Percentiles rank a stretch among this genome's conserved stretches.
These are phyloP conservation scores for Onygenales sp. DNA, from an alignment of 2,329 filamentous ascomycete species.

Conservation along the genomic window DNA sequence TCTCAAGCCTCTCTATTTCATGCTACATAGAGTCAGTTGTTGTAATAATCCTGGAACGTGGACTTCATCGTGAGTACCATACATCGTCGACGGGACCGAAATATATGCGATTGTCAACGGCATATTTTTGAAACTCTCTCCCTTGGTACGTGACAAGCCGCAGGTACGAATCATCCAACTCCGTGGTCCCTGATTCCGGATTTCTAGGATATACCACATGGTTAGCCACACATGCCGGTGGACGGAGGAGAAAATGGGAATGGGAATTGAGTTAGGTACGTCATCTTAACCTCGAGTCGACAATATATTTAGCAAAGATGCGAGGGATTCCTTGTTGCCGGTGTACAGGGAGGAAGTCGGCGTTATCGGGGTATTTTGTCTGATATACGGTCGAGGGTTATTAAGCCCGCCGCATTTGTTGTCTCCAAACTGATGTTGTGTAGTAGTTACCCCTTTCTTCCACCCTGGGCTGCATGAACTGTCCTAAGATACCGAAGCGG, in stretches of 20 bases:
- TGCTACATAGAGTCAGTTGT: slow-evolving; percentile 39
- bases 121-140: slow-evolving; percentile 58
- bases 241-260: not conserved
- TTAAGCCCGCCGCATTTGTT: no score
- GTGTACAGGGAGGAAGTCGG: no score
- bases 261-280: not conserved
- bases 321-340: no score
- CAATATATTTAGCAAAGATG: not conserved
- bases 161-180: slow-evolving; percentile 49
- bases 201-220: slow-evolving; percentile 19
- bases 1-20: slow-evolving; percentile 56
- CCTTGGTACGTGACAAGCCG: slow-evolving; percentile 53
- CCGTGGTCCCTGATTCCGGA: slow-evolving; percentile 37
- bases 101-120: slow-evolving; percentile 55
- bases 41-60: slow-evolving; percentile 1
- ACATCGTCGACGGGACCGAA: slow-evolving; percentile 66
- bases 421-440: no score
- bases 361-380: no score
- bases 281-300: not conserved
- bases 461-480: no score
- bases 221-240: not conserved
- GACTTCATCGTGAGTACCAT: slow-evolving; percentile 16
- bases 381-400: no score
- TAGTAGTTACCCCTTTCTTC: no score
- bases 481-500: no score